Percentiles rank a stretch among this genome's conserved stretches.
These are phyloP conservation scores for Wallacemonas sp. DNA, from an alignment of 208 protist species.

Conservation along the genomic window DNA sequence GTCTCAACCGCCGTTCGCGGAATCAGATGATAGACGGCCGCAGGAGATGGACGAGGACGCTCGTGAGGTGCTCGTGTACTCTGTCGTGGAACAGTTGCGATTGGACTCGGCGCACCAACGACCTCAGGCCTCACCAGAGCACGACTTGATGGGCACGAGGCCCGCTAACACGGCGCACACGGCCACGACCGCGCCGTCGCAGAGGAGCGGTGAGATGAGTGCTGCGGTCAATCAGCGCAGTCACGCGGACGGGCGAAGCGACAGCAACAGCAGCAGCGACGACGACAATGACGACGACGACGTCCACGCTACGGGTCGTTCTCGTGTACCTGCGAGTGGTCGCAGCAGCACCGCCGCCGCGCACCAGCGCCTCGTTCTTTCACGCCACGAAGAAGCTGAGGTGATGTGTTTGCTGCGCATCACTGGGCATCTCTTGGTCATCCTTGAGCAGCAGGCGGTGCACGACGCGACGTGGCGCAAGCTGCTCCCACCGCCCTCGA, in stretches of 20 bases:
- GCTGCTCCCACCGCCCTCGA: slow-evolving; percentile 4
- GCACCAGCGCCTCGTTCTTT: slow-evolving; percentile 1
- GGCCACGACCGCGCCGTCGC: neutral
- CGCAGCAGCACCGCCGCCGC: slow-evolving; percentile 5
- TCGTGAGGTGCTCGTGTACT: neutral
- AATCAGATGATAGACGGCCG: neutral
- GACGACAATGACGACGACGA: neutral
- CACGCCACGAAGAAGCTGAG: slow-evolving; percentile 19
- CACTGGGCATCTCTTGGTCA: slow-evolving; percentile 13
- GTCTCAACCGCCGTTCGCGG: neutral
- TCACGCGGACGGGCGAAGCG: too few relatives aligned
- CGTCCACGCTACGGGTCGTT: neutral
- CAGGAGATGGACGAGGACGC: neutral
- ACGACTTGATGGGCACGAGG: neutral
- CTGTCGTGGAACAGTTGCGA: neutral
- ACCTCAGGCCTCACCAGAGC: neutral
- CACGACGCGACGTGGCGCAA: neutral
- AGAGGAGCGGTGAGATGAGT: slow-evolving; percentile 4
- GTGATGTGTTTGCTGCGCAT: slow-evolving; percentile 26
- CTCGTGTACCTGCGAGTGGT: neutral
- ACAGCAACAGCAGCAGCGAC: too few relatives aligned
- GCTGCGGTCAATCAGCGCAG: too few relatives aligned
- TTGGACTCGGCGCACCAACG: neutral
- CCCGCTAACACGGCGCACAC: neutral
- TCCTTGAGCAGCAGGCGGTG: slow-evolving; percentile 9